Conservation (phyloP, 1,284 basidiomycete species). For the Melampsora americana region DNA sequence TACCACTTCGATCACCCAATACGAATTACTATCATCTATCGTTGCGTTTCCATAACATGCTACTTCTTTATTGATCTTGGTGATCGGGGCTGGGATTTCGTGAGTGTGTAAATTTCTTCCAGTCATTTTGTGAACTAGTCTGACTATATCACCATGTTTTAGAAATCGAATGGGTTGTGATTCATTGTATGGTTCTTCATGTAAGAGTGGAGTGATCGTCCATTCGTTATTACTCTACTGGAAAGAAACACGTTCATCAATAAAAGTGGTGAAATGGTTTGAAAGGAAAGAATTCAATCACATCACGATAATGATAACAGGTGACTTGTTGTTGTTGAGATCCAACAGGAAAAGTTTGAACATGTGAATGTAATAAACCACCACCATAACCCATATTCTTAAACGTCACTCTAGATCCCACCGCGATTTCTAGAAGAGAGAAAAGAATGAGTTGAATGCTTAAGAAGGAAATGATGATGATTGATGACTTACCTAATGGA, state of each 20-base stretch:
- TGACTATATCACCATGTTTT: constrained; percentile 71
- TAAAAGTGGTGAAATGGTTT: neutral
- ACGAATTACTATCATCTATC: constrained; percentile 80
- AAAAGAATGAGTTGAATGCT: constrained; percentile 10
- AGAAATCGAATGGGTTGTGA: constrained; percentile 70
- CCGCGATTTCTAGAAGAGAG: constrained; percentile 68
- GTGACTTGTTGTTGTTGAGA: constrained; percentile 94
- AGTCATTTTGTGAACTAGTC: constrained; percentile 76
- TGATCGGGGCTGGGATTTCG: constrained; percentile 76
- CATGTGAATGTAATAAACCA: constrained; percentile 90
- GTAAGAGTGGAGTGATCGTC: constrained; percentile 76
- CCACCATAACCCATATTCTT: constrained; percentile 99
- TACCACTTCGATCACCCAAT: constrained; percentile 91
- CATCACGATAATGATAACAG: constrained; percentile 98
- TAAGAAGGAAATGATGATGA: constrained; percentile 23
- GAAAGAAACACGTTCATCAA: neutral
- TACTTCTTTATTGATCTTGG: constrained; percentile 87
- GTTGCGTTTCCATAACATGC: constrained; percentile 86
- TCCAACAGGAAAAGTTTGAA: constrained; percentile 89
- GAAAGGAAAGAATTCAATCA: neutral
- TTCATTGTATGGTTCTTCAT: constrained; percentile 65
- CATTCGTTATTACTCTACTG: constrained; percentile 78
- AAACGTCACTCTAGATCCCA: constrained; percentile 83
- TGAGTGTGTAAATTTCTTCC: constrained; percentile 92
- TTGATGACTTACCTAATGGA: constrained; percentile 59